Evolutionary conservation across 2,329 filamentous ascomycete genomes (phyloP).

Genomic region (Nigrospora osmanthi): DNA sequence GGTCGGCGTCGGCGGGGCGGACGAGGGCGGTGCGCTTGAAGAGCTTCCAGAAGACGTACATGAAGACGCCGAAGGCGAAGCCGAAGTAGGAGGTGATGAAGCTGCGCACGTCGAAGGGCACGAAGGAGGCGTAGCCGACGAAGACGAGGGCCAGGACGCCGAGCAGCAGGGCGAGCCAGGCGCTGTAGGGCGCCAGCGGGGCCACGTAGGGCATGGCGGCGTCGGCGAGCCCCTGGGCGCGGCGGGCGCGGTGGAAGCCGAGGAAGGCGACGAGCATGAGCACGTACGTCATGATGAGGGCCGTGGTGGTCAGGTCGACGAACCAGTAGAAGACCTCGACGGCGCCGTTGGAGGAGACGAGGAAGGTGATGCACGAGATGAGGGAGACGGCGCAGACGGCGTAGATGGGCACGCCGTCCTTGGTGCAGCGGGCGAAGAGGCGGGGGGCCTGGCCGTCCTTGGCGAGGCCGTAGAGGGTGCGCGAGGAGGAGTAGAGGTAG

Average conservation of each 20-base stretch:
- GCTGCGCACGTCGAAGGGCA: conserved; percentile 36
- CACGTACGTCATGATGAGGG: conserved; percentile 34
- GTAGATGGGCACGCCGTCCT: conserved; percentile 35
- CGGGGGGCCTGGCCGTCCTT: conserved; percentile 24
- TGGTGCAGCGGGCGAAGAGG: conserved; percentile 29
- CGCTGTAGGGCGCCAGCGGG: conserved; percentile 40
- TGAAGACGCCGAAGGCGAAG: conserved; percentile 39
- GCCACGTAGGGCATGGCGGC: conserved; percentile 40
- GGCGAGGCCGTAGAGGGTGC: conserved; percentile 18
- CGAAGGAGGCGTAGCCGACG: conserved; percentile 48
- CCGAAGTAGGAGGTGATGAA: conserved; percentile 49
- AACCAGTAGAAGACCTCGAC: conserved; percentile 31
- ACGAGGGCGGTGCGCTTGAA: conserved; percentile 51
- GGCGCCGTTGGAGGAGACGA: conserved; percentile 28
- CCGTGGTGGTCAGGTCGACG: conserved; percentile 30
- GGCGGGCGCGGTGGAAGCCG: conserved; percentile 41
- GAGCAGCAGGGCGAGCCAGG: conserved; percentile 39
- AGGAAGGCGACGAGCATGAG: conserved; percentile 37
- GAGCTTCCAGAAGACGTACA: conserved; percentile 63
- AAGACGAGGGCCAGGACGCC: conserved; percentile 43
- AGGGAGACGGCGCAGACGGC: conserved; percentile 22
- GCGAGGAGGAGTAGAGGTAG: conserved; percentile 11
- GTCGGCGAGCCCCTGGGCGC: conserved; percentile 41
- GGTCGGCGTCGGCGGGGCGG: conserved; percentile 49
- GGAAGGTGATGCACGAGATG: conserved; percentile 26